Evolutionary conservation across 768 basidiomycete species (phyloP), one percentile per base, ranked within the genome.

Genomic region (Asterophora parasitica): DNA sequence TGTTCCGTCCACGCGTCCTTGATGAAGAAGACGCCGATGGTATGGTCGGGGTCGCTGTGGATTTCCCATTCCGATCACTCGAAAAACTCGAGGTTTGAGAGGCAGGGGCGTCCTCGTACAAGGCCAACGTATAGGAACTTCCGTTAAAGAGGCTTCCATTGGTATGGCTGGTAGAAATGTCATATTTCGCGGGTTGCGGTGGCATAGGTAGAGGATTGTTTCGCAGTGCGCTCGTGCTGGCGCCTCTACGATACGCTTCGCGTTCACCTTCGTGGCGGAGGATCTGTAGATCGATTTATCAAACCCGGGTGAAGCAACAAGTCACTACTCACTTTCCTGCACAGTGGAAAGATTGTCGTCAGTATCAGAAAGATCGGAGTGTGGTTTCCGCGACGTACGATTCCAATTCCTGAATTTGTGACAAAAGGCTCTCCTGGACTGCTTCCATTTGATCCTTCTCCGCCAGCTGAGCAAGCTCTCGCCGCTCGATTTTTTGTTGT

Each of bases 201-300:
- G 80, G 80, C 34, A 66, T 61, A 17, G 80, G 80, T 15, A 82
- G 70, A 4, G 81, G 81, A 55, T 81, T 81, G 31, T 61, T 58
- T 42, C 58, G 57, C 49, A 67, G 63, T 42, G 55, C 65, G 54
- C 56, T 64, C 35, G 57, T 61, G 4, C 58, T 55, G 32, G 64
- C 55, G 37, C 62, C 59, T 9, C 61, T 51, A 12, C 65, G 66
- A 47, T 73, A 66, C 16, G 64, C 60, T 49, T 69, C 63, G 6
- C 75, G 57, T 50, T 73, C 61, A 26, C 63, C 52, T 49, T 71
- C 63, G 20, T 61, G 50, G 34, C 52, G 48, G 26, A 46, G 41
- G 27, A 65, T 40, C 65, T 69, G 42, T 23, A 23, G 6, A 23
- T 6, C 23, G 23, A 23, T 23, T 23, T 3, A 23, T 23, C 6